Base-by-base conservation (phyloP, 2,329 filamentous ascomycete species). In the Aspergillus tanneri region DNA sequence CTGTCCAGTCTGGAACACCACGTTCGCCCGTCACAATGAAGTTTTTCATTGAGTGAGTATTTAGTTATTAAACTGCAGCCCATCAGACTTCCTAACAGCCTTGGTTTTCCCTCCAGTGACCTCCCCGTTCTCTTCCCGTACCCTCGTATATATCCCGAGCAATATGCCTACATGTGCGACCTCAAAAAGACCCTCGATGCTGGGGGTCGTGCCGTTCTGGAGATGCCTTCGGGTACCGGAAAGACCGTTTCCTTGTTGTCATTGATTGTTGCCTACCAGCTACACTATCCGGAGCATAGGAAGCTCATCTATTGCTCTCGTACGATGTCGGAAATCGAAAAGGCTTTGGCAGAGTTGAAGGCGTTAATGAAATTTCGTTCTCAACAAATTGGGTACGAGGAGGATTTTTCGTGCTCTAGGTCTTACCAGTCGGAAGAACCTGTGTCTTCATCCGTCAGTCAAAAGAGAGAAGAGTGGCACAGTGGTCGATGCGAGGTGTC, bases 301-400 rank as follows among this genome's bases (percentile, higher is more conserved):
- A 99, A 99, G 72, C 83, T 99, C 43, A 96, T 99, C 47, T 99
- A 99, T 72, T 99, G 93, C 77, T 99, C 93, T 55, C 90, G 93
- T 75, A 99, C 93, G 47, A 99, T 99, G 91, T 99, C 93, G 28
- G 93, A 99, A 74, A 99, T 99, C 63, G 93, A 99, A 68, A 99
- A 99, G 73, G 93, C 95, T 0, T 73, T 99, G 43, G 88, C 89
- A 8, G 93, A 99, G 71, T 70, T 99, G 60, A 90, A 93, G 68
- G 85, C 85, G 19, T 73, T 99, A 44, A 99, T 99, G 91, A 95
- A 95, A 66, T 97, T 96, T 65, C 87, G 93, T 12, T 77, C 89
- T 5, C 82, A 96, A 55, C 84, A 96, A 68, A 80, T 99, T n/a
- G 93, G 93, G 0, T 79, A 86, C 50, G 86, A 87, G 55, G 93